Percentiles rank a stretch among this genome's conserved stretches.
These are phyloP conservation scores for Epichloe elymi DNA, from an alignment of 2,329 filamentous ascomycete species.

Conservation along the genomic window DNA sequence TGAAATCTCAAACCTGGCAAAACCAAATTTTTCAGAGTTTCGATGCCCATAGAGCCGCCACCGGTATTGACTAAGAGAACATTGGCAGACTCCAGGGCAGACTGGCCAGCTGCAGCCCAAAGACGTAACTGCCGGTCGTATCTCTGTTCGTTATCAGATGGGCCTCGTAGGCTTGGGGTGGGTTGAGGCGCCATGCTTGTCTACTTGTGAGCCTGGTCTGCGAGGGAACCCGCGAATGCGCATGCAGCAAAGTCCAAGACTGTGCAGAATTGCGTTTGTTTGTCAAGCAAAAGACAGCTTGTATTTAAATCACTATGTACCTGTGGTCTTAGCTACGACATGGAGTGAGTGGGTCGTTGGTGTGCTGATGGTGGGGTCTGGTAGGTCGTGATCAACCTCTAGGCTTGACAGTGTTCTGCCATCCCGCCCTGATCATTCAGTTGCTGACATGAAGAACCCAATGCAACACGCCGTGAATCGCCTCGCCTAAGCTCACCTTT, in stretches of 20 bases:
- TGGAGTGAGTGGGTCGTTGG: not conserved
- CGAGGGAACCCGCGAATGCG: not conserved
- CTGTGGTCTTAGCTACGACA: not conserved
- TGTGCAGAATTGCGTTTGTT: not conserved
- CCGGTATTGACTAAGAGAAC: slow-evolving; percentile 85
- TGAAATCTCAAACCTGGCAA: slow-evolving; percentile 49
- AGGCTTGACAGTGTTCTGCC: not conserved
- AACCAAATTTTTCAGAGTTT: slow-evolving; percentile 94
- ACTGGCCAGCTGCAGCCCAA: slow-evolving; percentile 87
- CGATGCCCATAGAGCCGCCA: slow-evolving; percentile 74
- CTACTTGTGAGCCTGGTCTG: not conserved
- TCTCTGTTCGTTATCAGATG: slow-evolving; percentile 54
- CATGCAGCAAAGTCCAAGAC: not conserved
- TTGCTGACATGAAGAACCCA: too few relatives aligned
- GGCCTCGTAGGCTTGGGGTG: slow-evolving; percentile 29
- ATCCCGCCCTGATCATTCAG: too few relatives aligned
- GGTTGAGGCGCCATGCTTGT: not conserved
- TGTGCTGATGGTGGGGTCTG: not conserved
- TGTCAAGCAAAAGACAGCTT: not conserved
- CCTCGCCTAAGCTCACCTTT: not conserved
- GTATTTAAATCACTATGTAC: too few relatives aligned
- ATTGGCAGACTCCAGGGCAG: slow-evolving; percentile 78
- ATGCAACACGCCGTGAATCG: not conserved
- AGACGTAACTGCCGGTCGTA: slow-evolving; percentile 92
- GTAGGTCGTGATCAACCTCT: not conserved